A percentile compares a stretch with the other conserved stretches of the same genome.
Conservation (phyloP, 75 land plant species). For the Selaginella moellendorffii region DNA sequence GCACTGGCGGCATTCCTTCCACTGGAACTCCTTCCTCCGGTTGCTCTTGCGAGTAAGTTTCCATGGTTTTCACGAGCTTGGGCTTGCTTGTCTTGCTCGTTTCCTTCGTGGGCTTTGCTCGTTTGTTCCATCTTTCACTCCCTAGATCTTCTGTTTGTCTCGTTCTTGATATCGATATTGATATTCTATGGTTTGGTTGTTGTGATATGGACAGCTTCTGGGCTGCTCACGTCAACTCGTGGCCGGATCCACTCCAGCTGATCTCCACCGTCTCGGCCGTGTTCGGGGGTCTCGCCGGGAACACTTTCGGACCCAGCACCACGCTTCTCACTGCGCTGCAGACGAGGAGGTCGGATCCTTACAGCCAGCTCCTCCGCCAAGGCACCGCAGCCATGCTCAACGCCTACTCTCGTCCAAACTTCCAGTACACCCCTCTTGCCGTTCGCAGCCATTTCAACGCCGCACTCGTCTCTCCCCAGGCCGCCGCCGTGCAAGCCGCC, state of each 20-base stretch:
- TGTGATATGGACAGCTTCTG: not conserved
- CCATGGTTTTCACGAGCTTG: not conserved
- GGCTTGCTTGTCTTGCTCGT: not conserved
- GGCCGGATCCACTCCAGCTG: not conserved
- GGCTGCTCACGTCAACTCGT: slow-evolving; percentile 1
- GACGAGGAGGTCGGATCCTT: slow-evolving; percentile 33
- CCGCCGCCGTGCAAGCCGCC: slow-evolving; percentile 50
- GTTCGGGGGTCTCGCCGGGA: slow-evolving; percentile 17
- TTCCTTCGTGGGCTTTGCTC: too few species aligned
- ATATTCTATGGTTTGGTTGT: not conserved
- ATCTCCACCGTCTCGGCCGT: not conserved
- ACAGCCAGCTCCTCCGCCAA: slow-evolving; percentile 35
- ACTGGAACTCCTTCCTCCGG: not conserved
- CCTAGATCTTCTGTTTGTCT: not conserved
- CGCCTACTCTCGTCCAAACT: slow-evolving; percentile 27
- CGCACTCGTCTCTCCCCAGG: slow-evolving; percentile 35
- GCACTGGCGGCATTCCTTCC: not conserved
- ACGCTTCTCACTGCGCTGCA: slow-evolving; percentile 36
- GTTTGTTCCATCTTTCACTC: too few species aligned
- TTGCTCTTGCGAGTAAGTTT: slow-evolving; percentile 6
- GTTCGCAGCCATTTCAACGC: slow-evolving; percentile 32
- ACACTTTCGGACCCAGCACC: slow-evolving; percentile 14
- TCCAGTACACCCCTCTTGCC: slow-evolving; percentile 33
- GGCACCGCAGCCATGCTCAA: slow-evolving; percentile 53
- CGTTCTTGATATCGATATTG: not conserved